Conservation (phyloP, 768 basidiomycete species). For the Boletus vinaceobasis region DNA sequence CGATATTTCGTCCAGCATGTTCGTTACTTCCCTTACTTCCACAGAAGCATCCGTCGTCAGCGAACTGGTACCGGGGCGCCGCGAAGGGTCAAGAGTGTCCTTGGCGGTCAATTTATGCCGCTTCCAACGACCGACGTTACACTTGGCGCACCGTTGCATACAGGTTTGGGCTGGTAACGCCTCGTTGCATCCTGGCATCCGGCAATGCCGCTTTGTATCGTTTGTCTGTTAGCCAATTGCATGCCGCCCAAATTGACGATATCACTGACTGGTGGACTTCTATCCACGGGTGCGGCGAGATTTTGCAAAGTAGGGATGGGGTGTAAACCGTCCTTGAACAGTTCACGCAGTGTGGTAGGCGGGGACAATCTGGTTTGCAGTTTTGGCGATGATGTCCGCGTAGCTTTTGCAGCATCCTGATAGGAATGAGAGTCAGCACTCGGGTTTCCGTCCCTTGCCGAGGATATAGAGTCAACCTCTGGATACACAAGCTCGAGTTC, state of each 20-base stretch:
- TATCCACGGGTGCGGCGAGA: background rate
- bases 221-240: background rate
- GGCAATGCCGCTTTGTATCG: slow-evolving; percentile 15
- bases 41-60: background rate
- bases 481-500: slow-evolving; percentile 19
- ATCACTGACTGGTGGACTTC: slow-evolving; percentile 5
- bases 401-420: slow-evolving; percentile 8
- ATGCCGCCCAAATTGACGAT: background rate
- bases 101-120: background rate
- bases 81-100: background rate
- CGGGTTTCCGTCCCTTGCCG: background rate
- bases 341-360: background rate
- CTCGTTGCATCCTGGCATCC: slow-evolving; percentile 13
- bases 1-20: background rate
- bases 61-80: background rate
- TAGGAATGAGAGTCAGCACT: background rate
- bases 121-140: slow-evolving; percentile 20
- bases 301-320: slow-evolving; percentile 2
- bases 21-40: background rate
- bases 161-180: background rate
- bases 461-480: background rate
- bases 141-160: slow-evolving; percentile 20
- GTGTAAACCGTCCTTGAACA: background rate
- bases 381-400: background rate
- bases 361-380: background rate